Evolutionary conservation across 139 green algal genomes (phyloP).

Genomic region (Deuterostichococcus epilithicus): DNA sequence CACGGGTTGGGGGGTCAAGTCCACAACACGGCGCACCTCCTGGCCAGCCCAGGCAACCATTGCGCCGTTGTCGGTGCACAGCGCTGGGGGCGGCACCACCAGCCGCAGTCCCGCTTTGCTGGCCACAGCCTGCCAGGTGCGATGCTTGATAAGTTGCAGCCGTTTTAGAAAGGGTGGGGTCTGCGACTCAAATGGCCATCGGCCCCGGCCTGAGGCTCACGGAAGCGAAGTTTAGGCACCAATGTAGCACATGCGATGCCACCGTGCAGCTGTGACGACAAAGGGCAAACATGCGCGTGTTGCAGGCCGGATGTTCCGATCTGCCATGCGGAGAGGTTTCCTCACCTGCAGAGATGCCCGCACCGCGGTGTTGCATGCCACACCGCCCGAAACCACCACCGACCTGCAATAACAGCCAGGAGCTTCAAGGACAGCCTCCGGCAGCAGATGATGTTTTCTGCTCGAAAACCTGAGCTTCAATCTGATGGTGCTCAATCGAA

Average conservation of each 20-base stretch:
- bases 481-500: no score
- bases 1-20: not conserved
- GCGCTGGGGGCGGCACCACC: conserved; percentile 71
- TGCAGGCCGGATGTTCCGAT: not conserved
- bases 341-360: conserved; percentile 42
- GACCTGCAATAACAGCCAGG: conserved; percentile 13
- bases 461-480: no score
- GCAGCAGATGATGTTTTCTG: no score
- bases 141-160: not conserved
- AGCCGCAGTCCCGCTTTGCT: conserved; percentile 49
- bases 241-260: no score
- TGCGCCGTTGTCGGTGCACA: conserved; percentile 97
- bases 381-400: conserved; percentile 91
- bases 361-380: conserved; percentile 85
- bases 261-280: no score
- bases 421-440: no score
- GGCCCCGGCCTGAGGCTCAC: conserved; percentile 11
- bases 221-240: no score
- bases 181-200: not conserved
- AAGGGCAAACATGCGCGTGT: no score
- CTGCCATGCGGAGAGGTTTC: conserved; percentile 2
- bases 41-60: conserved; percentile 96
- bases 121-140: conserved; percentile 33
- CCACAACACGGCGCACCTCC: conserved; percentile 43
- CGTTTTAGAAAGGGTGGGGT: not conserved